Evolutionary conservation across 192 early-diverging fungal genomes (phyloP), one percentile per base, ranked within the genome.

Genomic region (Umbelopsis isabellina): DNA sequence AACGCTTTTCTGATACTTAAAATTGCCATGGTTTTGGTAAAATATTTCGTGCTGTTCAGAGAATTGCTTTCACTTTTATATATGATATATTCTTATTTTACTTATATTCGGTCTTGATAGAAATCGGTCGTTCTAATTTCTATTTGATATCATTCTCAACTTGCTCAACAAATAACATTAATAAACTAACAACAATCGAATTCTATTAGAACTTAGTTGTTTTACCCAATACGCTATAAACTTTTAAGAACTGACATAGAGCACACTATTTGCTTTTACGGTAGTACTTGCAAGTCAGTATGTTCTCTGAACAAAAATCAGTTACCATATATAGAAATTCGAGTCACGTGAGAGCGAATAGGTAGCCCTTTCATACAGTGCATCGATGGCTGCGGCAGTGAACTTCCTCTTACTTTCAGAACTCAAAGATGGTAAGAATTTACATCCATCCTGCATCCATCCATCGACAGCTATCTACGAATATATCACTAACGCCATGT

Each of bases 381-480:
- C 48, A 20, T 21, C 48, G 20, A 20, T 49, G 48, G 48, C 48
- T 49, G 18, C 55, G 15, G 18, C 16, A 27, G 18, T 30, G 2
- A 27, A 61, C 18, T 30, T 61, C 25, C 55, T 61, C 55, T 61
- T 61, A 61, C 55, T 61, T 61, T 61, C 55, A 61, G 55, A 61
- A 61, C 55, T 61, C 55, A 33, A 27, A 61, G 55, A 61, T 61
- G 55, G 55, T 61, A 61, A 61, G 55, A 30, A 35, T n/a, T 4
- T 61, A 30, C 55, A 61, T 61, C 30, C 55, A 61, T 61, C 55
- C 12, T 61, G 55, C 55, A 61, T 61, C 55, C 55, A 61, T 61
- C 55, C 15, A 61, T 30, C 18, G 30, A 8, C 55, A 61, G 27
- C 27, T 25, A 61, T 7, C 55, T 4, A 27, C 13, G 27, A 18